These are phyloP conservation scores for Suillus sp. DNA, from an alignment of 768 basidiomycete genomes.

Conservation along the genomic window DNA sequence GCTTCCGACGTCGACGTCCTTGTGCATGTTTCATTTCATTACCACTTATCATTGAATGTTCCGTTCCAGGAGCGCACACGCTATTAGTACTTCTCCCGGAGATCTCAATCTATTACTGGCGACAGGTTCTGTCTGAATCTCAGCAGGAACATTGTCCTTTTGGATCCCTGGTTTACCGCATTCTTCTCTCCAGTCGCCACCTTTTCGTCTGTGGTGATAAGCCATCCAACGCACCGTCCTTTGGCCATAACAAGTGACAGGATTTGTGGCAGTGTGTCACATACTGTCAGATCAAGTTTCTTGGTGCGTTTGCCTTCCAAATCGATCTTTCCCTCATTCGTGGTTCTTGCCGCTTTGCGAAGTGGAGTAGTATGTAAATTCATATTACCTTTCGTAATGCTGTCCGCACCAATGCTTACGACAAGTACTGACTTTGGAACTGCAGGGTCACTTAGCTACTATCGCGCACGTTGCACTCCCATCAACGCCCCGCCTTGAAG, in stretches of 20 bases:
- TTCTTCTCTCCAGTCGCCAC: not conserved
- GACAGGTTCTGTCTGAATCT: conserved; percentile 13
- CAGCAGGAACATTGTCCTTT: conserved; percentile 9
- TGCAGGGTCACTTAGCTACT: conserved; percentile 8
- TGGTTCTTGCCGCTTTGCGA: not conserved
- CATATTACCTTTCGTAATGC: not conserved
- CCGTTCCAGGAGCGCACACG: conserved; percentile 20
- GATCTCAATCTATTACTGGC: conserved; percentile 17
- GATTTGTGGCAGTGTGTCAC: not conserved
- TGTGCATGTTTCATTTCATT: conserved; percentile 2
- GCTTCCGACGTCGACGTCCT: not conserved
- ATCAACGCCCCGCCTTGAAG: conserved; percentile 15
- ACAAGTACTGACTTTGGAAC: conserved; percentile 1
- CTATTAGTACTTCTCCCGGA: conserved; percentile 20
- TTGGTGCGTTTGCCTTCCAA: not conserved
- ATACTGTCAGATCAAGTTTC: conserved; percentile 2
- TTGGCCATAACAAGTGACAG: not conserved
- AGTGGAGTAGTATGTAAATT: not conserved
- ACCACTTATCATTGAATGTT: conserved; percentile 3
- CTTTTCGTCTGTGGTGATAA: not conserved
- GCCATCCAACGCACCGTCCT: not conserved
- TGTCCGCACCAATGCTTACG: not conserved
- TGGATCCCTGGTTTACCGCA: not conserved
- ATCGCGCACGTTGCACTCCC: conserved; percentile 26
- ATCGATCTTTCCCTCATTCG: not conserved